A percentile compares a stretch with the other conserved stretches of the same genome.
phyloP scores from a whole-genome alignment of 495 filamentous ascomycete genomes.

The Penicillium paradoxum region DNA sequence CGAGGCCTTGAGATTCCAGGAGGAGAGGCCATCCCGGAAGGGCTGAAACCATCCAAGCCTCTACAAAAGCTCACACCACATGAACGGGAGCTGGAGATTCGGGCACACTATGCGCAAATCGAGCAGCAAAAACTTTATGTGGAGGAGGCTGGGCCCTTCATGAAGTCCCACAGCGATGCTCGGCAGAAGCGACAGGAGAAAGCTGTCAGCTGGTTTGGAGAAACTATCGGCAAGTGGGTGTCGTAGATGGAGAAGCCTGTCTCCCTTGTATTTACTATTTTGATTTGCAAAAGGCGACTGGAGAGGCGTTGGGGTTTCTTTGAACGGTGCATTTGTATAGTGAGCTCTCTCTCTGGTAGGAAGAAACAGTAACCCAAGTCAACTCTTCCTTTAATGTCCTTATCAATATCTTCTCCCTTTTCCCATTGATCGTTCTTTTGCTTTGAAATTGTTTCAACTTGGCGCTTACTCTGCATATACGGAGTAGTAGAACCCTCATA shows the following conservation, averaged over 20 bases:
- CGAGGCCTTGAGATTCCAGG: conserved; percentile 31
- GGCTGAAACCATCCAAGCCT: conserved; percentile 45
- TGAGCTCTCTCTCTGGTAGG: too few relatives aligned
- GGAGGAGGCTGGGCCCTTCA: conserved; percentile 47
- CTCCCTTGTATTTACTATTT: conserved; percentile 5
- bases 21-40: conserved; percentile 30
- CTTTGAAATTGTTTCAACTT: too few relatives aligned
- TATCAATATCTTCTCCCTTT: too few relatives aligned
- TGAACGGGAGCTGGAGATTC: conserved; percentile 62
- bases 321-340: neutral
- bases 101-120: conserved; percentile 56
- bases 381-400: neutral
- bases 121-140: conserved; percentile 53
- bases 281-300: conserved; percentile 2
- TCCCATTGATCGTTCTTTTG: too few relatives aligned
- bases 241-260: conserved; percentile 16
- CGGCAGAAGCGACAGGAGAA: conserved; percentile 54
- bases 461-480: too few relatives aligned
- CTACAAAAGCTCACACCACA: conserved; percentile 56
- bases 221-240: conserved; percentile 45
- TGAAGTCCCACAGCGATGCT: conserved; percentile 53
- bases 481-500: too few relatives aligned
- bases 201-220: conserved; percentile 52
- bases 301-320: conserved; percentile 5
- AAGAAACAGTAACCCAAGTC: neutral